phyloP scores from a whole-genome alignment of 2,329 filamentous ascomycete species.

The Colletotrichum kahawae region DNA sequence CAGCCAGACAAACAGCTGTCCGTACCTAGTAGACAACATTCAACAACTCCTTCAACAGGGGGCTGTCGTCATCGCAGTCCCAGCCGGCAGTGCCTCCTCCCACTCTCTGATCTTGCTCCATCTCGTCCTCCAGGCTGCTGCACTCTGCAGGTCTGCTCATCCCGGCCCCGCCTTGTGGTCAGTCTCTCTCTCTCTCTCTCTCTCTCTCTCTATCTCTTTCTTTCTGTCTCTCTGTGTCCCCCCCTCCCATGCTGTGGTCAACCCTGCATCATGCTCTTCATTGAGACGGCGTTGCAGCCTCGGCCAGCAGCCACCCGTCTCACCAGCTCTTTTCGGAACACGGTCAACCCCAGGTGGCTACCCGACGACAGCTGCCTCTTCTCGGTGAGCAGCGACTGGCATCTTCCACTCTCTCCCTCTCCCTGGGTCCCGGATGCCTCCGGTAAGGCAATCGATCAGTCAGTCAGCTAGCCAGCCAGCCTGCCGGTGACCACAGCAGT shows the following conservation, averaged over 20 bases:
- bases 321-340: not conserved
- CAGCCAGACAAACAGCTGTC: not conserved
- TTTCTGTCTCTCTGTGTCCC: not conserved
- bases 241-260: not conserved
- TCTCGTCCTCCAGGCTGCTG: not conserved
- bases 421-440: not conserved
- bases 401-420: not conserved
- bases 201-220: not conserved
- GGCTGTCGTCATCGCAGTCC: not conserved
- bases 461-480: not conserved
- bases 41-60: not conserved
- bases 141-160: not conserved
- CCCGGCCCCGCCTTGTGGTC: not conserved
- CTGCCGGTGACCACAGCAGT: not conserved
- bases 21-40: not conserved
- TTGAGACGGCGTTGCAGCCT: constrained; percentile 13
- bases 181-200: not conserved
- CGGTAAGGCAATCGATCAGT: not conserved
- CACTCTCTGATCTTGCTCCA: not conserved
- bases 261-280: constrained; percentile 5
- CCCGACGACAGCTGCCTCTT: constrained; percentile 12
- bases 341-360: not conserved
- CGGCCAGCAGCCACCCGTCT: constrained; percentile 5
- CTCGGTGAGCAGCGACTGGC: not conserved
- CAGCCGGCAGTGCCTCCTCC: not conserved